Evolutionary conservation across 257 asterid genomes (phyloP).

Genomic region (Nicotiana benthamiana): DNA sequence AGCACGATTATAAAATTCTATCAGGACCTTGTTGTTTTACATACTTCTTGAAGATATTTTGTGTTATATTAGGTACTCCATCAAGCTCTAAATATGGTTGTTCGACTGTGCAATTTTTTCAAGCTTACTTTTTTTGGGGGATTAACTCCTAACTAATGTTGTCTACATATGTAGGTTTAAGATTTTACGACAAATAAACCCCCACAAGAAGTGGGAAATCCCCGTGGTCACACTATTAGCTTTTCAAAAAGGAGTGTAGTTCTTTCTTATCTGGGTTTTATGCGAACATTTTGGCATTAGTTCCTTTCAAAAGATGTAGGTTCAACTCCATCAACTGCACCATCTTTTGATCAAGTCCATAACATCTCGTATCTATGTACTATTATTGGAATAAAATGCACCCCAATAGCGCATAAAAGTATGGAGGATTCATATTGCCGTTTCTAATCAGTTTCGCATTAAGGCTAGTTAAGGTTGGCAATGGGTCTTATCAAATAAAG

Average conservation of each 20-base stretch:
- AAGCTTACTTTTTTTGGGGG: neutral
- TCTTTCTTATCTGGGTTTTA: neutral
- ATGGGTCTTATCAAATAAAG: neutral
- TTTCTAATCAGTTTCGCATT: neutral
- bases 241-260: neutral
- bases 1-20: neutral
- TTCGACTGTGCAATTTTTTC: neutral
- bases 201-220: neutral
- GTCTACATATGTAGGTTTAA: neutral
- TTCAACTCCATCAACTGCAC: neutral
- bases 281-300: neutral
- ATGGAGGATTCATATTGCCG: neutral
- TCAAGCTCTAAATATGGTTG: neutral
- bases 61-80: neutral
- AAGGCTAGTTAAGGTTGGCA: neutral
- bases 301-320: neutral
- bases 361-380: neutral
- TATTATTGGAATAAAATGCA: neutral
- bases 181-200: neutral
- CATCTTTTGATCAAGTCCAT: neutral
- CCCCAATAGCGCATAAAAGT: neutral
- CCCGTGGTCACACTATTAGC: neutral
- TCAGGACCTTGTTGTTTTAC: neutral
- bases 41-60: neutral
- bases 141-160: neutral